Evolutionary conservation across 116 monocot genomes (phyloP).

Genomic region (Iris pallida): DNA sequence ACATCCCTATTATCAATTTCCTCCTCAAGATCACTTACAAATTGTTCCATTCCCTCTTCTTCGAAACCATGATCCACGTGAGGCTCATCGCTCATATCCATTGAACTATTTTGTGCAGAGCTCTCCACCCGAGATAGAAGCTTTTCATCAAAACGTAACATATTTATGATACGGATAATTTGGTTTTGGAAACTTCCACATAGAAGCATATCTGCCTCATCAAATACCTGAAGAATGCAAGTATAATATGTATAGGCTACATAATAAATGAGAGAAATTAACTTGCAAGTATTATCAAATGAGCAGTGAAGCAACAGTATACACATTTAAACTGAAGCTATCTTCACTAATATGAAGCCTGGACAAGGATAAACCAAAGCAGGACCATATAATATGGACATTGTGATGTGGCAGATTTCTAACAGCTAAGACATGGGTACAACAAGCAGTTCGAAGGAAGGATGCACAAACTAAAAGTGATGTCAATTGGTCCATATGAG

Average conservation of each 20-base stretch:
- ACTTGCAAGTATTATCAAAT: background rate
- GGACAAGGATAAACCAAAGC: no score
- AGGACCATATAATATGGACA: no score
- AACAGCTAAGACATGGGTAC: no score
- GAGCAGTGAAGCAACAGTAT: background rate
- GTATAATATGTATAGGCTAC: background rate
- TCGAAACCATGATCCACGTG: slow-evolving; percentile 13
- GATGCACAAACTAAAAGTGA: no score
- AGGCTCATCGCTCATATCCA: slow-evolving; percentile 6
- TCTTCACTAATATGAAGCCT: no score
- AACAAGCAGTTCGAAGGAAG: no score
- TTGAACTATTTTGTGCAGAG: slow-evolving; percentile 12
- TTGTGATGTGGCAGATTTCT: no score
- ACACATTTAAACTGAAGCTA: background rate
- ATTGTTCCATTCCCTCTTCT: slow-evolving; percentile 13
- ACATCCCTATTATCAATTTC: slow-evolving; percentile 25
- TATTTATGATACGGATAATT: slow-evolving; percentile 80
- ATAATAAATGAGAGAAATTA: background rate
- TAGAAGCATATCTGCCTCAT: slow-evolving; percentile 99
- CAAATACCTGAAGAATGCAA: slow-evolving; percentile 67
- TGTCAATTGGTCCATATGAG: no score
- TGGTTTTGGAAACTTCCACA: slow-evolving; percentile 97
- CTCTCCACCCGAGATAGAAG: slow-evolving; percentile 45
- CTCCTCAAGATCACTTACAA: slow-evolving; percentile 18
- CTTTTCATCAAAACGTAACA: slow-evolving; percentile 96